phyloP scores from a whole-genome alignment of 768 basidiomycete genomes.

The Zangia roseola region DNA sequence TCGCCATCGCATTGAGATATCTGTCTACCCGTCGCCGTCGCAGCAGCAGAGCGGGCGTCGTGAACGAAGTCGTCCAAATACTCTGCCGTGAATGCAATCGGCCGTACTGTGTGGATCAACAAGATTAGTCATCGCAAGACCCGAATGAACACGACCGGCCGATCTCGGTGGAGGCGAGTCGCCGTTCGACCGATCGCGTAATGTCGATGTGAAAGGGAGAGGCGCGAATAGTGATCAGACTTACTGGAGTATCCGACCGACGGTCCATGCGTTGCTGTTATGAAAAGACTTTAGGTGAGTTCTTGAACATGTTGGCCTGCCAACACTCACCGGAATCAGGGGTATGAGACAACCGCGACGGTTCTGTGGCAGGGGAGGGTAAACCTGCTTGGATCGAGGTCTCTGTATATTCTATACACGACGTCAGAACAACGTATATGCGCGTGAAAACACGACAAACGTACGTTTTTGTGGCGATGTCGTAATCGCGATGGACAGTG shows the following conservation, averaged over 20 bases:
- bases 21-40: background rate
- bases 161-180: too few relatives aligned
- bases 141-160: too few relatives aligned
- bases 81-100: conserved; percentile 1
- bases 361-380: background rate
- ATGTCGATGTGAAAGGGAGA: too few relatives aligned
- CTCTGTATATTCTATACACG: conserved; percentile 12
- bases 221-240: background rate
- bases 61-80: background rate
- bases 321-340: conserved; percentile 6
- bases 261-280: background rate
- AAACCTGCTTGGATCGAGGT: conserved; percentile 12
- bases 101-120: conserved; percentile 1
- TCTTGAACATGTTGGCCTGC: too few relatives aligned
- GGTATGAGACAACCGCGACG: background rate
- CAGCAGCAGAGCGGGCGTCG: background rate
- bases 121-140: conserved; percentile 3
- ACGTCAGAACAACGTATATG: background rate
- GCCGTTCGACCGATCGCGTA: too few relatives aligned
- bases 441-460: background rate
- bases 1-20: background rate
- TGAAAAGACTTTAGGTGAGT: too few relatives aligned
- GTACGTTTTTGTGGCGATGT: conserved; percentile 4
- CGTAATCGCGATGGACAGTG: background rate
- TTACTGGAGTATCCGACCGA: conserved; percentile 4